Conservation (phyloP, 257 asterid species). For the Solanum ossicruentum region DNA sequence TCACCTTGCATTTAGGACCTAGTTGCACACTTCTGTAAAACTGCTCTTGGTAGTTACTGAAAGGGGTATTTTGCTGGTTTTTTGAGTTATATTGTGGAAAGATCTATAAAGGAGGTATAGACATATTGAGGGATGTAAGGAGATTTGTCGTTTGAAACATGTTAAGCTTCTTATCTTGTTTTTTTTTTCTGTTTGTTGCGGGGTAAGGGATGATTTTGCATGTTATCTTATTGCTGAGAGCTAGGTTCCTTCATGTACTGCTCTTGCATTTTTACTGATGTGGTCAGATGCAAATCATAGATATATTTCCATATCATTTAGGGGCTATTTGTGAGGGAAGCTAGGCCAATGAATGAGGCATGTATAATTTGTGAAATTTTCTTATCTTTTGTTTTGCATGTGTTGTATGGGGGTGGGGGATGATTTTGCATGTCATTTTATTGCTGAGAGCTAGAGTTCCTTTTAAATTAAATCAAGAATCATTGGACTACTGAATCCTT, state of each 20-base stretch:
- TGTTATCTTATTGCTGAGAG: neutral
- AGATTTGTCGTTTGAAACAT: neutral
- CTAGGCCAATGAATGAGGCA: slow-evolving; percentile 26
- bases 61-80: neutral
- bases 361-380: neutral
- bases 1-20: neutral
- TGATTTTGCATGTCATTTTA: neutral
- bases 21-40: neutral
- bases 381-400: neutral
- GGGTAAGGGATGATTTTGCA: neutral
- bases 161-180: neutral
- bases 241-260: neutral
- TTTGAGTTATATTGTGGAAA: neutral
- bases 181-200: neutral
- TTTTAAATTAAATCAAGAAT: neutral
- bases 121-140: neutral
- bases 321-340: slow-evolving; percentile 51
- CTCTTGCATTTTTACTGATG: neutral
- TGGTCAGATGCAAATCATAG: neutral
- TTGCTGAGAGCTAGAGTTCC: neutral
- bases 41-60: neutral
- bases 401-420: neutral
- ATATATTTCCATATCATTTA: slow-evolving; percentile 15
- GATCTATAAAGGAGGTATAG: neutral
- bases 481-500: neutral